Evolutionary conservation across 2,329 filamentous ascomycete species (phyloP), one percentile per base, ranked within the genome.

Genomic region (Byssochlamys sp.): DNA sequence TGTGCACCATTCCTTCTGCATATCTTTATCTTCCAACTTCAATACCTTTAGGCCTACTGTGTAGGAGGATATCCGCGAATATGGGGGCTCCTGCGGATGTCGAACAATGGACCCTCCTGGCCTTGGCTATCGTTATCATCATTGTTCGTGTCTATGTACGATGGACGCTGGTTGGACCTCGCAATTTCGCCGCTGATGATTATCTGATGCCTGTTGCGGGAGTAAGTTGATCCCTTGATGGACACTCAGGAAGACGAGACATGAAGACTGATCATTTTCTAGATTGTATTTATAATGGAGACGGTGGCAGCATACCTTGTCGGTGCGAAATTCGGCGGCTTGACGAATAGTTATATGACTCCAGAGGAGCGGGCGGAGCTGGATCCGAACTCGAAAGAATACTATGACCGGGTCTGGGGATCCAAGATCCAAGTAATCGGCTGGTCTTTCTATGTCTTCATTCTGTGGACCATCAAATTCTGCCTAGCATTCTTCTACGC

Each of bases 291-390:
- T 54, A 69, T 71, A 1, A 62, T 75, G 2, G 78, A 83, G 65
- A 77, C 79, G 0, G 70, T 71, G 33, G 69, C 78, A 12, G 77
- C 75, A 4, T 78, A 81, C 54, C 71, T 74, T 4, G 76, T 81
- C 26, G 77, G 76, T 19, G 74, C 75, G 45, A 68, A 69, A 25
- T 79, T 72, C 26, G 65, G 73, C 26, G 81, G 81, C 1, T 67
- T 83, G 4, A 80, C 81, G 4, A 83, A 84, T 60, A 80, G 80
- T 60, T 76, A 75, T 55, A 83, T 85, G 79, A 78, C 80, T 2
- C 64, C 75, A 12, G 75, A 74, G 28, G 62, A 81, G 58, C 77
- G 83, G 12, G 69, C 65, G 2, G 67, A 71, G 0, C 65, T 84
- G n/a, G 69, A 73, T 11, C 71, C 75, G 0, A 57, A 67, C 14